phyloP scores from a whole-genome alignment of 1,284 basidiomycete genomes.

The Afroboletus lepidellus region DNA sequence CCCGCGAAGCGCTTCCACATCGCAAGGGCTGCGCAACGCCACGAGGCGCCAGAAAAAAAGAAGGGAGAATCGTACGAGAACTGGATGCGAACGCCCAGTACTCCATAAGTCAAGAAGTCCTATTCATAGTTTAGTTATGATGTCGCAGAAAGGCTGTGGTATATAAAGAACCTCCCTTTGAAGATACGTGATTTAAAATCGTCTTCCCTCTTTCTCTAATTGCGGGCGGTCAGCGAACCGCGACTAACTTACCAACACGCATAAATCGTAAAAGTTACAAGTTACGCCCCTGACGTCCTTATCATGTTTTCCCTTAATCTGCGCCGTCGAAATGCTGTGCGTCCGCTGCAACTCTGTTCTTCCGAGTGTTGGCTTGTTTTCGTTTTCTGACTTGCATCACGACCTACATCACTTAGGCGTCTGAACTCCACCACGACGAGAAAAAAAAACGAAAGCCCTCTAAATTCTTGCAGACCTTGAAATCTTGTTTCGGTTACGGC shows the following conservation, averaged over 20 bases:
- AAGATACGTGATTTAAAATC: background rate
- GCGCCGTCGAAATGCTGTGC: constrained; percentile 5
- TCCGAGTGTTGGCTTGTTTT: background rate
- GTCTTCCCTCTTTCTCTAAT: background rate
- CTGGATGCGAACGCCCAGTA: constrained; percentile 1
- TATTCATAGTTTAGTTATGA: constrained; percentile 10
- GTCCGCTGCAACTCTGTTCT: too few relatives aligned
- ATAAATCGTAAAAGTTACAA: background rate
- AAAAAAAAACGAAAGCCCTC: constrained; percentile 6
- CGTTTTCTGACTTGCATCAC: background rate
- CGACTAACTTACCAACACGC: background rate
- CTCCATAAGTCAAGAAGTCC: background rate
- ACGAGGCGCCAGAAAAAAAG: constrained; percentile 14
- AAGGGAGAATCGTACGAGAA: constrained; percentile 1
- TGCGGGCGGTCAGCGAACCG: constrained; percentile 1
- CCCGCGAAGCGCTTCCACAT: background rate
- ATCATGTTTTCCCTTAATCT: constrained; percentile 8
- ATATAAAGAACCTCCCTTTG: constrained; percentile 4
- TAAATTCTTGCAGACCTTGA: constrained; percentile 14
- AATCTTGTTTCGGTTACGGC: constrained; percentile 24
- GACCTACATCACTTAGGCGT: too few relatives aligned
- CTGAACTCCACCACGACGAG: background rate
- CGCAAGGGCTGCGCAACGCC: background rate
- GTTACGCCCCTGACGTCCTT: constrained; percentile 7
- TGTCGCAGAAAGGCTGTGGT: background rate